Evolutionary conservation across 2,329 filamentous ascomycete species (phyloP), one percentile per base, ranked within the genome.

Genomic region (Hypoxylon sp.): DNA sequence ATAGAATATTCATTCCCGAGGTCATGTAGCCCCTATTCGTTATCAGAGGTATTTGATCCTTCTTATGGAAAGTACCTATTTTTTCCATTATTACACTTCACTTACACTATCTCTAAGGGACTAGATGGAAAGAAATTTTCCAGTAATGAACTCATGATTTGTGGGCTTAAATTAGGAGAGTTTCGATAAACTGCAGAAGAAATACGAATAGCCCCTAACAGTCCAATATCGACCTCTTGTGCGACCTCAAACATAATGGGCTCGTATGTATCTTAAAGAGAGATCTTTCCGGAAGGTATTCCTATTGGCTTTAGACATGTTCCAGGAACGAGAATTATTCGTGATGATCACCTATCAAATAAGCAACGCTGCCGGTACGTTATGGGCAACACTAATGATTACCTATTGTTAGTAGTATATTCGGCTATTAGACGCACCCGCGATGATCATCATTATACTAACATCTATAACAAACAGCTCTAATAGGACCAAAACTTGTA

Each of bases 241-340:
- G 34, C 34, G 14, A 37, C 14, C 34, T 37, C 14, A 14, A 37
- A 5, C 5, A 5, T n/a, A 7, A 39, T 39, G n/a, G 32, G 32
- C 12, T 37, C 12, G 34, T 39, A 8, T 39, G n/a, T n/a, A n/a
- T n/a, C 6, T 19, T 9, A 25, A 39, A 34, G 32, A 19, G 6
- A 8, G 5, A 11, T n/a, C 16, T 14, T 51, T 58, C 45, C n/a
- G 45, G 54, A 57, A 57, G 32, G 30, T 27, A 48, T 57, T 50
- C 54, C 54, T 50, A 59, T 51, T 59, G 53, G 43, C 11, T 12
- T 52, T 5, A 19, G 34, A 39, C 16, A 34, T 16, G 19, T 8
- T 37, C 1, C 37, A 37, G 14, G 19, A 37, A 27, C 14, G 29
- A 48, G 30, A 43, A 47, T 39, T 30, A 30, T 25, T 48, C 43